A percentile compares a stretch with the other conserved stretches of the same genome.
Conservation (phyloP, 179 eudicot species). For the Silene coronaria region DNA sequence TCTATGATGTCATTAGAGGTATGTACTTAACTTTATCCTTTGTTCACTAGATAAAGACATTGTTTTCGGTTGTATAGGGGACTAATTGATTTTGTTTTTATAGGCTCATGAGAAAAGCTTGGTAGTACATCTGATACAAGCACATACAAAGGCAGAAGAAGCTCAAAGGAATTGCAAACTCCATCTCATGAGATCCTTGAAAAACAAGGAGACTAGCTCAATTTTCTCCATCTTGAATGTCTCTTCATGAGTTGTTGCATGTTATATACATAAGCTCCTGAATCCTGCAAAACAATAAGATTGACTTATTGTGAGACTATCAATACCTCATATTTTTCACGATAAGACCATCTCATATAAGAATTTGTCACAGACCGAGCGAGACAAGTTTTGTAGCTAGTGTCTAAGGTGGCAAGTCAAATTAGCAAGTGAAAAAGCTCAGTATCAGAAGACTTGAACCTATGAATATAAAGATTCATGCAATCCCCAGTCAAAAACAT, state of each 20-base stretch:
- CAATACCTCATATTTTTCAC: background rate
- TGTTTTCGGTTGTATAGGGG: no score
- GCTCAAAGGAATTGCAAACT: conserved; percentile 29
- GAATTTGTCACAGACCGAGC: no score
- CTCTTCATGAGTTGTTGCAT: conserved; percentile 16
- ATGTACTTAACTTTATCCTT: background rate
- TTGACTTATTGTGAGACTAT: background rate
- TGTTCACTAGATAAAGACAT: background rate
- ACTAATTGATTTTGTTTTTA: background rate
- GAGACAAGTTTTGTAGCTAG: no score
- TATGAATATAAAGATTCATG: no score
- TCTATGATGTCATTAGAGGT: conserved; percentile 47
- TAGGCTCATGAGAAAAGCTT: conserved; percentile 51
- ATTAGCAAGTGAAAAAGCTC: no score
- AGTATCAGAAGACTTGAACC: no score
- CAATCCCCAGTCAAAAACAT: no score
- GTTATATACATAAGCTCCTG: background rate
- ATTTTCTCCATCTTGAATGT: conserved; percentile 28
- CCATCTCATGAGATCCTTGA: conserved; percentile 26
- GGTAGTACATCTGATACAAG: conserved; percentile 39
- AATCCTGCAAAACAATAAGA: background rate
- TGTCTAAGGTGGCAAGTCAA: no score
- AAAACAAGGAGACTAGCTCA: conserved; percentile 19
- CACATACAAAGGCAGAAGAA: conserved; percentile 27
- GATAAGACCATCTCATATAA: no score